Evolutionary conservation across 1,284 basidiomycete genomes (phyloP).

Genomic region (Moesziomyces sp.): DNA sequence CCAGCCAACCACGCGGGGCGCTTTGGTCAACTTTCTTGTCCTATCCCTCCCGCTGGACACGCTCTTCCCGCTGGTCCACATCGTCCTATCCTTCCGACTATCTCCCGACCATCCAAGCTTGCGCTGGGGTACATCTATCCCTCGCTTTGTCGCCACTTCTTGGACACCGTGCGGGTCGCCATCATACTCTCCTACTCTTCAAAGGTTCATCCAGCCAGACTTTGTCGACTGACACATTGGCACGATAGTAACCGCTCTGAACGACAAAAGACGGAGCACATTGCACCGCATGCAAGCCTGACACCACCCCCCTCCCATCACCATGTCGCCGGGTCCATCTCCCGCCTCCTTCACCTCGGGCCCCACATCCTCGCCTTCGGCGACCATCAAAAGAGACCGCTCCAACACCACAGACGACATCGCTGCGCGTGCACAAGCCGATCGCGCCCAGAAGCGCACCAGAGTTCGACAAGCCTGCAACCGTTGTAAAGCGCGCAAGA

Average conservation of each 20-base stretch:
- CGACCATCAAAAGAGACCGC: conserved; percentile 28
- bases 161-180: too few species aligned
- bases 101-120: neutral
- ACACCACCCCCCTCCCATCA: neutral
- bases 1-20: conserved; percentile 3
- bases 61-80: neutral
- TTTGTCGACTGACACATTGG: too few species aligned
- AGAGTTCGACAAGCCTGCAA: conserved; percentile 50
- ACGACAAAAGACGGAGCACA: neutral
- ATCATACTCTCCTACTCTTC: too few species aligned
- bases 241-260: too few species aligned
- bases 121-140: too few species aligned
- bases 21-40: conserved; percentile 5
- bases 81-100: neutral
- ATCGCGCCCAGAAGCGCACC: conserved; percentile 35
- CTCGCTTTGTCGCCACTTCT: too few species aligned
- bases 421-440: conserved; percentile 6
- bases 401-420: conserved; percentile 24
- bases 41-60: neutral
- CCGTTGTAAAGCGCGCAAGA: conserved; percentile 52
- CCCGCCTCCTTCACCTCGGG: conserved; percentile 20
- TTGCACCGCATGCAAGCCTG: neutral
- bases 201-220: too few species aligned
- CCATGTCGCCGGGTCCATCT: conserved; percentile 32
- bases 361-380: conserved; percentile 20